phyloP scores from a whole-genome alignment of 441 rosid genomes.

The Sinapis alba region DNA sequence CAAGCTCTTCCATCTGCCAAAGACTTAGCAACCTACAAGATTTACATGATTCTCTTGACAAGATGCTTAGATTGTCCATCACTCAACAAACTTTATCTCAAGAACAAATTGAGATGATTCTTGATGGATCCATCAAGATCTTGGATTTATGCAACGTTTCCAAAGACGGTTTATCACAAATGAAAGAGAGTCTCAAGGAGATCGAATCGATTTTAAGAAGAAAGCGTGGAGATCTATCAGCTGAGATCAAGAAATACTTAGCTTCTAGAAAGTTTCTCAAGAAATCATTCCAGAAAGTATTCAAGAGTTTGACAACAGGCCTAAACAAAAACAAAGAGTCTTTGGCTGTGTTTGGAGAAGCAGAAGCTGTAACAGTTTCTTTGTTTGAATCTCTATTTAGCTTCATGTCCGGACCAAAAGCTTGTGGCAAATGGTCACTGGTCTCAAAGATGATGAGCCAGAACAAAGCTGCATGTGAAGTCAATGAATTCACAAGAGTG shows the following conservation, averaged over 20 bases:
- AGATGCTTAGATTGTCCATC: slow-evolving; percentile 39
- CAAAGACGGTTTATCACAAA: slow-evolving; percentile 42
- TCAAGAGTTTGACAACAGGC: slow-evolving; percentile 34
- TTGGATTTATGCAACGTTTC: slow-evolving; percentile 45
- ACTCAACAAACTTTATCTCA: slow-evolving; percentile 36
- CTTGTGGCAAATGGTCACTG: slow-evolving; percentile 33
- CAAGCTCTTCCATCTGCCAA: slow-evolving; percentile 30
- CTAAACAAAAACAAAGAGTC: slow-evolving; percentile 11
- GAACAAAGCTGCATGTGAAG: slow-evolving; percentile 34
- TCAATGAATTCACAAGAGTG: slow-evolving; percentile 16
- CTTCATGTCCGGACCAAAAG: slow-evolving; percentile 21
- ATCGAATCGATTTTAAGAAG: slow-evolving; percentile 44
- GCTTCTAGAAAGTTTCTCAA: slow-evolving; percentile 40
- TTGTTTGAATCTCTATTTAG: slow-evolving; percentile 21
- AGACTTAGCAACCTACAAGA: slow-evolving; percentile 37
- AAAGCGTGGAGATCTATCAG: slow-evolving; percentile 32
- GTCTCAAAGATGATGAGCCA: slow-evolving; percentile 44
- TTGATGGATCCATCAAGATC: slow-evolving; percentile 48
- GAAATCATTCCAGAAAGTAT: slow-evolving; percentile 35
- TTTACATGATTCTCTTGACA: slow-evolving; percentile 43
- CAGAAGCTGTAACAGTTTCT: slow-evolving; percentile 23
- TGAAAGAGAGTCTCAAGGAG: slow-evolving; percentile 40
- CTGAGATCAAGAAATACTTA: slow-evolving; percentile 43
- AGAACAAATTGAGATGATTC: slow-evolving; percentile 31
- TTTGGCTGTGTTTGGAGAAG: slow-evolving; percentile 34